A percentile compares a stretch with the other conserved stretches of the same genome.
Evolutionary conservation across 768 basidiomycete genomes (phyloP).

Genomic region (Pisolithus orientalis): DNA sequence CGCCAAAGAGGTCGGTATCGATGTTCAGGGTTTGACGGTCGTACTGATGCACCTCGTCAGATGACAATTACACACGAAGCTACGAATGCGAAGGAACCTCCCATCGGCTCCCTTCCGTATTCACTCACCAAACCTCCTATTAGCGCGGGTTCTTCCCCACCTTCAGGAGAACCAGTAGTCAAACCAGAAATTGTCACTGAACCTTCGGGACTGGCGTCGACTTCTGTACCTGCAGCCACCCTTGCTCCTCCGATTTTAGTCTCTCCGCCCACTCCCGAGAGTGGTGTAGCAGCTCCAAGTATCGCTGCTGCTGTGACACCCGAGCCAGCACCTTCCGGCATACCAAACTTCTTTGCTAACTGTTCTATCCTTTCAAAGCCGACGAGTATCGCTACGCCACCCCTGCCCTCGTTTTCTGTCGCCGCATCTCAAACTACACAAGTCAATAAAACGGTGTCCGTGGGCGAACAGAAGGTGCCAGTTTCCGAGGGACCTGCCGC

Average conservation of each 20-base stretch:
- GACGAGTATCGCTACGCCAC: conserved; percentile 6
- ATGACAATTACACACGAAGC: conserved; percentile 34
- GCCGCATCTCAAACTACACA: conserved; percentile 20
- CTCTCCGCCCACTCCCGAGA: conserved; percentile 24
- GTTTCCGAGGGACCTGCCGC: conserved; percentile 5
- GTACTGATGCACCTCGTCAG: conserved; percentile 15
- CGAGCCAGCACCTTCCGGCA: conserved; percentile 13
- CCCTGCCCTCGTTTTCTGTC: conserved; percentile 11
- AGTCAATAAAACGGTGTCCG: conserved; percentile 5
- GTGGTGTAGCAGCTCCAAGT: conserved; percentile 11
- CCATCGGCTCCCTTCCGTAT: conserved; percentile 58
- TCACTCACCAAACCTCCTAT: conserved; percentile 42
- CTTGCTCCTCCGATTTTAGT: conserved; percentile 19
- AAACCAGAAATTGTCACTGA: conserved; percentile 2
- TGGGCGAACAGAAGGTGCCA: not conserved
- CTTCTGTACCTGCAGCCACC: not conserved
- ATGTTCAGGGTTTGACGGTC: conserved; percentile 4
- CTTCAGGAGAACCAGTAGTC: not conserved
- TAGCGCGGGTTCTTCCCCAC: conserved; percentile 10
- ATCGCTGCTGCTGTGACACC: not conserved
- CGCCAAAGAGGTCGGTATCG: conserved; percentile 46
- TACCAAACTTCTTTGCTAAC: conserved; percentile 63
- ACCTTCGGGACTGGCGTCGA: not conserved
- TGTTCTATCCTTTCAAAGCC: conserved; percentile 43
- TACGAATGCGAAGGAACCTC: conserved; percentile 55